Percentiles rank a stretch among this genome's conserved stretches.
These are phyloP conservation scores for Striga asiatica DNA, from an alignment of 257 asterid species.

Conservation along the genomic window DNA sequence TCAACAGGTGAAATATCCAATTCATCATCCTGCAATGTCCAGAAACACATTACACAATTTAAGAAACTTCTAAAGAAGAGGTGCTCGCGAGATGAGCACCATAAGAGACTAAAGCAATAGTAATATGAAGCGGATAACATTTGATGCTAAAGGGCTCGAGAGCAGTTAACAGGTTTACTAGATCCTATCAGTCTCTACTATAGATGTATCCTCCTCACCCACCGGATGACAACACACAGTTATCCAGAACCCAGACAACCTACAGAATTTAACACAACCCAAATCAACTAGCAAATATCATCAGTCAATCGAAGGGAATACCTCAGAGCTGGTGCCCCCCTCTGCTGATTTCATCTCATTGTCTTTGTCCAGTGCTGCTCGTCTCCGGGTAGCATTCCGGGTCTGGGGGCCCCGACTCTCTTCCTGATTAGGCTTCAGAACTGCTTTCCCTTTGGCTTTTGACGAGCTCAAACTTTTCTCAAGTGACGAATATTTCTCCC, in stretches of 20 bases:
- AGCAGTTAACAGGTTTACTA: too few relatives aligned
- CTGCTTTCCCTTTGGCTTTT: conserved; percentile 92
- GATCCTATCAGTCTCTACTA: too few relatives aligned
- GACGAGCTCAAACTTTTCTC: conserved; percentile 51
- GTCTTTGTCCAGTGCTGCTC: conserved; percentile 78
- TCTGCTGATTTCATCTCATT: conserved; percentile 56
- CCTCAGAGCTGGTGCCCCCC: conserved; percentile 91
- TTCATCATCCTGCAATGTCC: conserved; percentile 73
- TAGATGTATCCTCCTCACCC: too few relatives aligned
- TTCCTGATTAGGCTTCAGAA: conserved; percentile 61
- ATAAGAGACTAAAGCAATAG: background rate
- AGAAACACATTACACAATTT: conserved; percentile 1
- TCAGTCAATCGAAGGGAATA: conserved; percentile 20
- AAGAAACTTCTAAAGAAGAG: background rate
- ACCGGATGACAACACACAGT: background rate
- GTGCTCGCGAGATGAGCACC: background rate
- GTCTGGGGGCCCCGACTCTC: conserved; percentile 86
- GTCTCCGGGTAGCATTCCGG: conserved; percentile 71
- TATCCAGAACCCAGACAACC: background rate
- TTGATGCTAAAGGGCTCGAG: background rate
- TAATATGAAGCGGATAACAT: background rate
- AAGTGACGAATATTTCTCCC: conserved; percentile 45
- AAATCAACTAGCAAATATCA: background rate
- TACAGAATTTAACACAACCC: background rate
- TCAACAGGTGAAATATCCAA: conserved; percentile 74